Base-by-base conservation (phyloP, 805 yeast genomes). In the Kodamaea nitidulidarum region DNA sequence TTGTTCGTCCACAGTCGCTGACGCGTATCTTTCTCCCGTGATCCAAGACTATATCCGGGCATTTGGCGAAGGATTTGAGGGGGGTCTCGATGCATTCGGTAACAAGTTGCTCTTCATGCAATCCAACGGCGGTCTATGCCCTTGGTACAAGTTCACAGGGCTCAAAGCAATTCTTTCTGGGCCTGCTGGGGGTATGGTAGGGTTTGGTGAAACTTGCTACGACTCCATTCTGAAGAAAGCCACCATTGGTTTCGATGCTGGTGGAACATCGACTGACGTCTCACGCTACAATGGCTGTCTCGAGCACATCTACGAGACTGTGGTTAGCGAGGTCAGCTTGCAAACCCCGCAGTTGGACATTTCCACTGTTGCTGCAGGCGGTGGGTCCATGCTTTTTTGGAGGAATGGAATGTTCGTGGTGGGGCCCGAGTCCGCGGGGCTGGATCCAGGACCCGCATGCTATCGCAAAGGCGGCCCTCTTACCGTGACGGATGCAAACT, bases 121-220 rank as follows among this genome's bases (percentile, higher is more conserved):
- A 61, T 85, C 95, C 9, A 96, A 91, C 58, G 98, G 98, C 42
- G 98, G 98, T 2, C 72, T 91, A 43, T 88, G 90, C 15, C 88
- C 88, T 40, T 88, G 93, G 52, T 69, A 78, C 15, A 73, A 77
- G 35, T 91, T 91, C 57, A 82, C 96, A 0, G 98, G 98, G 2
- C 67, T 91, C 26, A 75, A 80, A 49, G 95, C 98, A 3, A 84
- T 91, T 35, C 63, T 91, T 25, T 87, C 96, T 1, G 98, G 98
- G 2, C 98, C 98, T 2, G 98, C 98, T 7, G 98, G 98, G 27
- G 98, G 98, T 36, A 95, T 91, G 42, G 96, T 91, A 24, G 98
- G 98, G 0, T 86, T 80, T 51, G 86, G 96, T 0, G 73, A 78
- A 38, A 90, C 98, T 0, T 85, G 95, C 45, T 87, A 72, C 55